A percentile compares a stretch with the other conserved stretches of the same genome.
These are phyloP conservation scores for Fomitopsis schrenkii DNA, from an alignment of 1,284 basidiomycete genomes.

Conservation along the genomic window DNA sequence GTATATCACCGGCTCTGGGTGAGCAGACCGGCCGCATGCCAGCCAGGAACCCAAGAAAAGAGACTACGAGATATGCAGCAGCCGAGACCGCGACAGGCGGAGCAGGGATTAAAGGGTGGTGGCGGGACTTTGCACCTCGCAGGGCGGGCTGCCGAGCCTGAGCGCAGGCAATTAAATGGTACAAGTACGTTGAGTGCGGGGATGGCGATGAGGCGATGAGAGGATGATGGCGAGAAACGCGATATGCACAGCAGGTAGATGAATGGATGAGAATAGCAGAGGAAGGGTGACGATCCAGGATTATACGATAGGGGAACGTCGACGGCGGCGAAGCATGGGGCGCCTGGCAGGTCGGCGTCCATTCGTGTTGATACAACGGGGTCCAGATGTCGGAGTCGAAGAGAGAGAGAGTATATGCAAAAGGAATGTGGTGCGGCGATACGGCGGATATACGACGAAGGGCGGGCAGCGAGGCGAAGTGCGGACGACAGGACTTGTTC, in stretches of 20 bases:
- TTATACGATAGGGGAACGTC: background rate
- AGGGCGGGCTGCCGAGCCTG: too few species aligned
- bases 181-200: background rate
- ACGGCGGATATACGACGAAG: background rate
- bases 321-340: background rate
- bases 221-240: background rate
- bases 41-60: background rate
- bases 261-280: background rate
- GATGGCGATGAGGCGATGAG: background rate
- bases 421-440: background rate
- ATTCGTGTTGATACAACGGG: background rate
- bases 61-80: slow-evolving; percentile 1
- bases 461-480: background rate
- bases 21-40: background rate
- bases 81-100: background rate
- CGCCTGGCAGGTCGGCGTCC: background rate
- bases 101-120: background rate
- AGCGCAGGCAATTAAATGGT: background rate
- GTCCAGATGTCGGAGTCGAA: background rate
- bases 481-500: background rate
- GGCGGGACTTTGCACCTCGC: background rate
- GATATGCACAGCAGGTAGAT: background rate
- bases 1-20: background rate
- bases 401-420: background rate
- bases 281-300: background rate